Percentiles rank a stretch among this genome's conserved stretches.
phyloP scores from a whole-genome alignment of 139 green algal genomes.

The Ettlia oleoabundans region DNA sequence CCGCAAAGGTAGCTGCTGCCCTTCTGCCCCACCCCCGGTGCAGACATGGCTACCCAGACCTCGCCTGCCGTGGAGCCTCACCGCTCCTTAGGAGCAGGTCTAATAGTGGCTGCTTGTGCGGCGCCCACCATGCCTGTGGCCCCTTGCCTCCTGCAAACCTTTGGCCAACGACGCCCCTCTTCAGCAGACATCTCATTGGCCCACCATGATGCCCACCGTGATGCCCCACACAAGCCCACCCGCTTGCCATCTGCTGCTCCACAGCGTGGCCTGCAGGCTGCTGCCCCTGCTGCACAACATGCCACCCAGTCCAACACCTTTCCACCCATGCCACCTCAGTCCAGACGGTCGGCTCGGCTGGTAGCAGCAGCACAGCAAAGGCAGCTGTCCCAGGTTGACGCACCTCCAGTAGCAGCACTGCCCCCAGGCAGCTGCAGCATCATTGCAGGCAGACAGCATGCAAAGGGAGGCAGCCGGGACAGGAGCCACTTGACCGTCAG shows the following conservation, averaged over 20 bases:
- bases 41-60: constrained; percentile 32
- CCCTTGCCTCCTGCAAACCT: neutral
- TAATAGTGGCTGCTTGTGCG: too few species aligned
- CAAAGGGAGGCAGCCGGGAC: neutral
- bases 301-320: too few species aligned
- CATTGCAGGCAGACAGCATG: neutral
- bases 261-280: neutral
- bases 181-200: neutral
- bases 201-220: neutral
- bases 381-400: neutral
- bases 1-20: neutral
- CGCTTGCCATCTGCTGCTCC: neutral
- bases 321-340: too few species aligned
- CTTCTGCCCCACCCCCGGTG: neutral
- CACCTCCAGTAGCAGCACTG: neutral
- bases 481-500: neutral
- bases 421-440: neutral
- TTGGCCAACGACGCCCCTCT: neutral
- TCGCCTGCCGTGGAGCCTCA: neutral
- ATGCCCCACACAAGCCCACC: neutral
- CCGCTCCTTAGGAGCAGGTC: neutral
- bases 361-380: neutral
- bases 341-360: neutral
- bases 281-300: neutral
- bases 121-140: neutral